Evolutionary conservation across 495 filamentous ascomycete genomes (phyloP).

Genomic region (Eremomyces bilateralis): DNA sequence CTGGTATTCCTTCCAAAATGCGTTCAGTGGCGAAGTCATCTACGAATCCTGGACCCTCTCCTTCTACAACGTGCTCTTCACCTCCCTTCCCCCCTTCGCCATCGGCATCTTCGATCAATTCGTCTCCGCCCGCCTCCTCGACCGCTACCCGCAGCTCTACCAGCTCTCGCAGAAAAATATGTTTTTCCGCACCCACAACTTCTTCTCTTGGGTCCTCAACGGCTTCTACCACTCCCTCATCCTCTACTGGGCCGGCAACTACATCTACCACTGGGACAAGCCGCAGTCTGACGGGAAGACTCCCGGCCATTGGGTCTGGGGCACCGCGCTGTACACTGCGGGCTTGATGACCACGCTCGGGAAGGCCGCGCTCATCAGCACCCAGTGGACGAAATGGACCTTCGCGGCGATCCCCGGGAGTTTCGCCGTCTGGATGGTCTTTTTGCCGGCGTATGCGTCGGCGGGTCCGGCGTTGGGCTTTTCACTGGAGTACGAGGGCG

Average conservation of each 20-base stretch:
- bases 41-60: slow-evolving; percentile 98
- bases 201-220: slow-evolving; percentile 78
- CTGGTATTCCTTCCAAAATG: slow-evolving; percentile 98
- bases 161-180: slow-evolving; percentile 74
- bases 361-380: slow-evolving; percentile 87
- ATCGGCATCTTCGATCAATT: slow-evolving; percentile 98
- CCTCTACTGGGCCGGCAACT: slow-evolving; percentile 62
- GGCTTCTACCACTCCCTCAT: slow-evolving; percentile 92
- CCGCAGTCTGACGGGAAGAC: slow-evolving; percentile 50
- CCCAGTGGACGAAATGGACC: slow-evolving; percentile 97
- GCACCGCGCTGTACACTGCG: slow-evolving; percentile 72
- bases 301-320: slow-evolving; percentile 96
- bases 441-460: slow-evolving; percentile 75
- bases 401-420: slow-evolving; percentile 89
- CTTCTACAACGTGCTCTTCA: slow-evolving; percentile 99
- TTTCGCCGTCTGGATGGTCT: slow-evolving; percentile 75
- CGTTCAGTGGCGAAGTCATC: slow-evolving; percentile 93
- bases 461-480: slow-evolving; percentile 72
- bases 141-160: slow-evolving; percentile 94
- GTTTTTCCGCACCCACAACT: slow-evolving; percentile 83
- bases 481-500: slow-evolving; percentile 66
- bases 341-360: slow-evolving; percentile 80
- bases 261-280: slow-evolving; percentile 63
- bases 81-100: slow-evolving; percentile 76
- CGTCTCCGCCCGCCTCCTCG: slow-evolving; percentile 85